Conservation (phyloP, 2,329 filamentous ascomycete species). For the Pseudodiploospora longispora region DNA sequence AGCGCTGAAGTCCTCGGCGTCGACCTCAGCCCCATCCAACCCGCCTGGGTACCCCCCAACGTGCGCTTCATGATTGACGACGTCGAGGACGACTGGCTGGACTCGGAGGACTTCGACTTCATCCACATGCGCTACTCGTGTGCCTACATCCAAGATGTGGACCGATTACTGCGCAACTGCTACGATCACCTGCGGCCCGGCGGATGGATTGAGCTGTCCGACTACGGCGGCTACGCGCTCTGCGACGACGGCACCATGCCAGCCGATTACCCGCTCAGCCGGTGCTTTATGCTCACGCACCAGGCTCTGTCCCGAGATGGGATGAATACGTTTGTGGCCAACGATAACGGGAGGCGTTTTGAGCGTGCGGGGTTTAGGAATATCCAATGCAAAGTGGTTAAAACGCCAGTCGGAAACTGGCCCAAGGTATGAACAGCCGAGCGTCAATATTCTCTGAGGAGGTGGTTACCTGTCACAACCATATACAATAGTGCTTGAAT, state of each 20-base stretch:
- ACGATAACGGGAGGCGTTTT: conserved; percentile 9
- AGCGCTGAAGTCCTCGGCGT: conserved; percentile 29
- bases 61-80: conserved; percentile 31
- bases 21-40: conserved; percentile 33
- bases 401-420: conserved; percentile 31
- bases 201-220: conserved; percentile 36
- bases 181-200: conserved; percentile 29
- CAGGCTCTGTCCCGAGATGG: conserved; percentile 11
- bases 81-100: conserved; percentile 24
- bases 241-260: conserved; percentile 27
- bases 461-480: not conserved
- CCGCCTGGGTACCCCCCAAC: conserved; percentile 31
- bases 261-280: conserved; percentile 10
- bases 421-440: conserved; percentile 14
- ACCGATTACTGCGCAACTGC: conserved; percentile 10
- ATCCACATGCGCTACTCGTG: conserved; percentile 22
- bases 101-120: conserved; percentile 18
- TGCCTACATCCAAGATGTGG: conserved; percentile 11
- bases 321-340: conserved; percentile 11
- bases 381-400: conserved; percentile 25
- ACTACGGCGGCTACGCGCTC: conserved; percentile 24
- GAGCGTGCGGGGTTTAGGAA: conserved; percentile 14
- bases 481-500: not conserved
- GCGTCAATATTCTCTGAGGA: conserved; percentile 9
- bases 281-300: conserved; percentile 8